Evolutionary conservation across 768 basidiomycete species (phyloP).

Genomic region (Cystofilobasidium macerans): DNA sequence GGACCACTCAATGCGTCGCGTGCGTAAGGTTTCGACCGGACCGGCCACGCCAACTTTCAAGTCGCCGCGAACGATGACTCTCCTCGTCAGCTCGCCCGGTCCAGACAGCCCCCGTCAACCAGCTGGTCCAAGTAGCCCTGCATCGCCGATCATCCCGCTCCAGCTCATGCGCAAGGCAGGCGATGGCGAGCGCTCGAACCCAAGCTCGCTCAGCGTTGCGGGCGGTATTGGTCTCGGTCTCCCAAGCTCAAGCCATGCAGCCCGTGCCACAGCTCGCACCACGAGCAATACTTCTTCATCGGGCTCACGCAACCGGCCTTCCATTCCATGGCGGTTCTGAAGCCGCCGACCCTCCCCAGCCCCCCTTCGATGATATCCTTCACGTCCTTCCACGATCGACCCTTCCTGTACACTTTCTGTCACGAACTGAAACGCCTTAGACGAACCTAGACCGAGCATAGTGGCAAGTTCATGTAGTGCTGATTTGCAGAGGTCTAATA

Average conservation of each 20-base stretch:
- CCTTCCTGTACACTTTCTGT: not conserved
- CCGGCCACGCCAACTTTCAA: constrained; percentile 9
- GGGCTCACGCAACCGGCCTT: not conserved
- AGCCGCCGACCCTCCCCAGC: no score
- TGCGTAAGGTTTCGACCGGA: not conserved
- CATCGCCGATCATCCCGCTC: constrained; percentile 12
- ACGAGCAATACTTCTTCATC: not conserved
- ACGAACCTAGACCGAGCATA: no score
- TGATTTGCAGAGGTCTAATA: no score
- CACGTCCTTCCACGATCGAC: not conserved
- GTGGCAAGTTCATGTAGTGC: no score
- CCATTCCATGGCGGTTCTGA: constrained; percentile 2
- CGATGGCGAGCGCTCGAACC: not conserved
- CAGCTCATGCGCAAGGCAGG: constrained; percentile 19
- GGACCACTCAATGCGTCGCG: not conserved
- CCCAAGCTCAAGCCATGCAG: no score
- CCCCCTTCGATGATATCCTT: not conserved
- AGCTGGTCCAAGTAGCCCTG: not conserved
- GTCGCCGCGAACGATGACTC: not conserved
- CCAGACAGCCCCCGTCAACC: not conserved
- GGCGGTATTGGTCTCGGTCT: not conserved
- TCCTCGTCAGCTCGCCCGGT: not conserved
- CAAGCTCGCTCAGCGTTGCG: not conserved
- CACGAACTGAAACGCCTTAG: no score
- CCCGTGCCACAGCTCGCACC: not conserved